Percentiles rank a stretch among this genome's conserved stretches.
Evolutionary conservation across 129 eudicot genomes (phyloP).

Genomic region (Ambrosia artemisiifolia): DNA sequence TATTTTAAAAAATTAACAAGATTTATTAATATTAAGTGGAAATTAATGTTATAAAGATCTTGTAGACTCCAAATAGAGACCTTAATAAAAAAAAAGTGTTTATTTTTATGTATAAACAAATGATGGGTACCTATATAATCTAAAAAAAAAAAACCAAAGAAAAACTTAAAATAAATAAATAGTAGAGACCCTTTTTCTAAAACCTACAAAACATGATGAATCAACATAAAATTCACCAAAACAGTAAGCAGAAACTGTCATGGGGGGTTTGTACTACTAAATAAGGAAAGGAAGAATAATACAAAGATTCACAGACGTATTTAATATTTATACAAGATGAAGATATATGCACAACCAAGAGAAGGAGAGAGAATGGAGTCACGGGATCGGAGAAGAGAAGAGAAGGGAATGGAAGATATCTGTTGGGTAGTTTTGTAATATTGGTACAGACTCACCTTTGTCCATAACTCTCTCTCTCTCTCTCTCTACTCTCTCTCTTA

Average conservation of each 20-base stretch:
- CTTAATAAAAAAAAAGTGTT: conserved; percentile 18
- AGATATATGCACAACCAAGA: conserved; percentile 33
- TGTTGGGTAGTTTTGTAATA: conserved; percentile 28
- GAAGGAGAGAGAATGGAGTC: conserved; percentile 50
- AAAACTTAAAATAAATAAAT: conserved; percentile 25
- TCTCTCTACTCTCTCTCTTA: background rate
- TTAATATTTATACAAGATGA: conserved; percentile 25
- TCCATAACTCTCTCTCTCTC: background rate
- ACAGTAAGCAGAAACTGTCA: conserved; percentile 10
- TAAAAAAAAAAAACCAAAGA: conserved; percentile 4
- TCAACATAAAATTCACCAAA: conserved; percentile 30
- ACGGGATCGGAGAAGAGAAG: conserved; percentile 36
- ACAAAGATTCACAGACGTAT: conserved; percentile 8
- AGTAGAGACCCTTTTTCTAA: conserved; percentile 21
- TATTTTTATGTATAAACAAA: conserved; percentile 26
- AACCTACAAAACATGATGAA: conserved; percentile 18
- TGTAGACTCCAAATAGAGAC: conserved; percentile 17
- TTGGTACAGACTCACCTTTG: conserved; percentile 40
- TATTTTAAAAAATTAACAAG: background rate
- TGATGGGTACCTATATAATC: conserved; percentile 20
- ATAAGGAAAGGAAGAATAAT: conserved; percentile 31
- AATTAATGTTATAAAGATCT: conserved; percentile 6
- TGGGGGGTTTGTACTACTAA: background rate
- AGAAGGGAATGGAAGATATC: conserved; percentile 32
- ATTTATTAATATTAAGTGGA: background rate